A percentile compares a stretch with the other conserved stretches of the same genome.
Conservation (phyloP, 176 grass and related monocot genomes). For the Avena eriantha region DNA sequence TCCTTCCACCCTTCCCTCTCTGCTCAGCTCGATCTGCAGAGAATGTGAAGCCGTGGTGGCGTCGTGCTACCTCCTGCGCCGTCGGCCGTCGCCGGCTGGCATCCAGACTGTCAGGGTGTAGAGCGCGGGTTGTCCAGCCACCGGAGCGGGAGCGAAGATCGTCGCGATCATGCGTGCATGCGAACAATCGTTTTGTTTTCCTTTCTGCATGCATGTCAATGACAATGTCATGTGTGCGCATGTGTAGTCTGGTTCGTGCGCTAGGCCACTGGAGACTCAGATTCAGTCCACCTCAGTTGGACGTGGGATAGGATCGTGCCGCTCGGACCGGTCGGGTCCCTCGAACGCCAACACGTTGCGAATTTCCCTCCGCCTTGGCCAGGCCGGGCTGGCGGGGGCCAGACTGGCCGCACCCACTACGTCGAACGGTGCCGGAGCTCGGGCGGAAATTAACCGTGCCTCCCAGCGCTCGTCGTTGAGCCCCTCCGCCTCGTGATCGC, state of each 20-base stretch:
- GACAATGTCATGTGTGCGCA: not conserved
- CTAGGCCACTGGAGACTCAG: too few relatives aligned
- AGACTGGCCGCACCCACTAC: constrained; percentile 54
- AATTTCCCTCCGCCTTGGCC: constrained; percentile 88
- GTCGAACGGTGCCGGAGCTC: constrained; percentile 79
- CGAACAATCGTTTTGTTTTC: too few relatives aligned
- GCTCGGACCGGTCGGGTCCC: constrained; percentile 63
- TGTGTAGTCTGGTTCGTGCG: too few relatives aligned
- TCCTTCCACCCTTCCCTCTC: not conserved
- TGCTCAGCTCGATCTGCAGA: constrained; percentile 4
- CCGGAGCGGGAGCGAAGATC: constrained; percentile 74
- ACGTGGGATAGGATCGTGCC: constrained; percentile 50
- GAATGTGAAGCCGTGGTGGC: not conserved
- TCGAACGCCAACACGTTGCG: constrained; percentile 82
- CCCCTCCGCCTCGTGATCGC: constrained; percentile 66
- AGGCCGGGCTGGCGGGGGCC: constrained; percentile 41
- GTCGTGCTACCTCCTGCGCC: not conserved
- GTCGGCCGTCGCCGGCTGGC: not conserved
- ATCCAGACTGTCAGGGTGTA: constrained; percentile 62
- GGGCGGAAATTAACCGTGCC: constrained; percentile 50
- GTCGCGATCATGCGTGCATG: constrained; percentile 80
- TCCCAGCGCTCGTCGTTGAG: constrained; percentile 70
- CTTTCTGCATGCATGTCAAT: too few relatives aligned
- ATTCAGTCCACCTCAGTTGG: too few relatives aligned
- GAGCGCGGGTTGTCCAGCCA: constrained; percentile 69